Evolutionary conservation across 2,329 filamentous ascomycete species (phyloP), one percentile per base, ranked within the genome.

Genomic region (Gliomastix tumulicola): DNA sequence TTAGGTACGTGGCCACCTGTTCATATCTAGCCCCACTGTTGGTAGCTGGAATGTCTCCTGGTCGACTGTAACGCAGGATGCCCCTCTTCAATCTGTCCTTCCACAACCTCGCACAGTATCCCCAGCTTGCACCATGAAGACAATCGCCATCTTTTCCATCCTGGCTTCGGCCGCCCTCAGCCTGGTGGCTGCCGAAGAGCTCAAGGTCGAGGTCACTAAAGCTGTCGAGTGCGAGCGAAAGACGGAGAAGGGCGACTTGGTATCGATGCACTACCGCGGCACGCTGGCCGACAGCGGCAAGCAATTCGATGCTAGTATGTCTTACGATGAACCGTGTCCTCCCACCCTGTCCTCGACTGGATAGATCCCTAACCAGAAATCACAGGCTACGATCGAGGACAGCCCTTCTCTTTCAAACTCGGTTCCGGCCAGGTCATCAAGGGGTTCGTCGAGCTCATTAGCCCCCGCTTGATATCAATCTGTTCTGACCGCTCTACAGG

Each of bases 231-330:
- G 89, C 70, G 77, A 79, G 35, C 82, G 88, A 61, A 89, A 86
- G 68, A 84, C 78, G 13, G 53, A 74, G 53, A 76, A 73, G 43
- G 88, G 88, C 47, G 89, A 96, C 66, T 79, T 70, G 45, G 79
- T 96, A 55, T 70, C 80, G 38, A 88, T 96, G 53, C 88, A 96
- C 69, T 96, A 97, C 71, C 76, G 76, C 38, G 90, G 90, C 49
- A 92, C 84, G 2, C 76, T 96, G 21, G 73, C 79, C 43, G 66
- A 68, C 35, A 76, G 79, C 45, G 90, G 88, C 51, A 69, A 75
- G 42, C 70, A 92, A 58, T 97, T 97, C 55, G 90, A 96, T 64
- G 78, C 86, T 44, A 81, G 76, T 74, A 55, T 38, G 68, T 64
- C 27, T 32, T 40, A 20, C 42, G 20, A 13, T 35, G 25, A 28